These are phyloP conservation scores for Arabidopsis suecica DNA, from an alignment of 345 rosid species.

Conservation along the genomic window DNA sequence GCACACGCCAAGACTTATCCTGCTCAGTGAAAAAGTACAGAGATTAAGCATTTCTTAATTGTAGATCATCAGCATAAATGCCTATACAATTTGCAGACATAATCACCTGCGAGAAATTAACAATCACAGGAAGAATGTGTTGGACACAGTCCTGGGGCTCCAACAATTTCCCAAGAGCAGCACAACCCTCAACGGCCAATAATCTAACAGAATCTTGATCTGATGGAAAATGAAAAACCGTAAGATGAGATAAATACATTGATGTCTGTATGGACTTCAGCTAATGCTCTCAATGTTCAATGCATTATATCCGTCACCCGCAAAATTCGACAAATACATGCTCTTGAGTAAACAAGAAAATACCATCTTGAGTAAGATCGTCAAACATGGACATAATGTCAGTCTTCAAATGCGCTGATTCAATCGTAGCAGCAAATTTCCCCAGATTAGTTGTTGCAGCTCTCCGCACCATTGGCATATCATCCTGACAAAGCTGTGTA, in stretches of 20 bases:
- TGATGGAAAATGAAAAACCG: slow-evolving; percentile 38
- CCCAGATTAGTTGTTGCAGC: slow-evolving; percentile 94
- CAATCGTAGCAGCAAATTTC: slow-evolving; percentile 94
- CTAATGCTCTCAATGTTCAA: slow-evolving; percentile 31
- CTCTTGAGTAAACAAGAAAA: slow-evolving; percentile 13
- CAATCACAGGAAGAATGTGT: slow-evolving; percentile 76
- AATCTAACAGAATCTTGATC: slow-evolving; percentile 83
- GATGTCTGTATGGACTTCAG: neutral
- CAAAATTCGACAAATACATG: neutral
- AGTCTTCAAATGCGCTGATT: slow-evolving; percentile 75
- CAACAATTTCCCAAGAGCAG: slow-evolving; percentile 78
- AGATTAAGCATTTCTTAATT: slow-evolving; percentile 43
- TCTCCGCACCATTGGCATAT: slow-evolving; percentile 99
- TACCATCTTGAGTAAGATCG: slow-evolving; percentile 98
- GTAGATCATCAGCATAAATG: slow-evolving; percentile 14
- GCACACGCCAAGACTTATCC: slow-evolving; percentile 99
- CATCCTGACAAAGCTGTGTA: slow-evolving; percentile 92
- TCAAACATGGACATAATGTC: slow-evolving; percentile 91
- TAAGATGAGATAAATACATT: neutral
- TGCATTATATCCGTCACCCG: neutral
- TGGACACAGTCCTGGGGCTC: slow-evolving; percentile 76
- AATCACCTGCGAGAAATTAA: slow-evolving; percentile 79
- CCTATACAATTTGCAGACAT: neutral
- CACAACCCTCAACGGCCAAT: slow-evolving; percentile 85
- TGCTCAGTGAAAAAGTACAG: slow-evolving; percentile 37